These are phyloP conservation scores for Coriolopsis trogii DNA, from an alignment of 1,284 basidiomycete genomes.

Conservation along the genomic window DNA sequence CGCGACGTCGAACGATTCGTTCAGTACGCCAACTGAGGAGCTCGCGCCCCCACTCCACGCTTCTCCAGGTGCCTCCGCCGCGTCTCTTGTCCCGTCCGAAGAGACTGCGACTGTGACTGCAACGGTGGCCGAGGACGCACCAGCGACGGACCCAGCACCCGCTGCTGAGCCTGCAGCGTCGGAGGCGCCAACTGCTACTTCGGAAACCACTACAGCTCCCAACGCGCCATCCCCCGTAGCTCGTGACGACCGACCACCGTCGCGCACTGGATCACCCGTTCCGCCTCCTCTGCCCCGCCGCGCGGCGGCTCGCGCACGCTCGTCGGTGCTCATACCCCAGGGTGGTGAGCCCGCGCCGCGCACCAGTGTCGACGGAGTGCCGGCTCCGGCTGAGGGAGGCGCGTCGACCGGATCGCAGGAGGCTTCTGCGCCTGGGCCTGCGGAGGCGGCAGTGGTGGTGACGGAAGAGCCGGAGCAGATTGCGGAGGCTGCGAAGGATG, in stretches of 20 bases:
- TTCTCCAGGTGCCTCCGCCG: constrained; percentile 25
- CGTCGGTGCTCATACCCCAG: constrained; percentile 17
- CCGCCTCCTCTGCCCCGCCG: constrained; percentile 62
- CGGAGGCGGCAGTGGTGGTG: neutral
- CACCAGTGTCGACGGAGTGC: neutral
- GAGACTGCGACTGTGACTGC: constrained; percentile 23
- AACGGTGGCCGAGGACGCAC: neutral
- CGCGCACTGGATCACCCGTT: constrained; percentile 31
- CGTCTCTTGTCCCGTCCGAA: constrained; percentile 49
- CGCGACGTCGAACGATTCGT: constrained; percentile 30
- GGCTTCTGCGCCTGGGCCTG: neutral
- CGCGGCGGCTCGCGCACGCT: constrained; percentile 47
- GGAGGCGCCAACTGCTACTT: constrained; percentile 10
- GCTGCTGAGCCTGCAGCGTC: neutral
- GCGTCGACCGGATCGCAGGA: neutral
- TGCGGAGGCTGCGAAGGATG: neutral
- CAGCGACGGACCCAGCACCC: neutral
- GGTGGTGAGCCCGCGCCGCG: neutral
- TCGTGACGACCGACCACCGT: constrained; percentile 17
- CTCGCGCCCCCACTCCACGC: constrained; percentile 17
- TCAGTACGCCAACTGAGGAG: constrained; percentile 39
- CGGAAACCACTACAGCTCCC: neutral
- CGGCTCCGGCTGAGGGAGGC: neutral
- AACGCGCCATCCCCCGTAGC: neutral
- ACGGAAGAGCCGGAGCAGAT: constrained; percentile 1